phyloP scores from a whole-genome alignment of 2,329 filamentous ascomycete genomes.

The Leptoxyphium fumago region DNA sequence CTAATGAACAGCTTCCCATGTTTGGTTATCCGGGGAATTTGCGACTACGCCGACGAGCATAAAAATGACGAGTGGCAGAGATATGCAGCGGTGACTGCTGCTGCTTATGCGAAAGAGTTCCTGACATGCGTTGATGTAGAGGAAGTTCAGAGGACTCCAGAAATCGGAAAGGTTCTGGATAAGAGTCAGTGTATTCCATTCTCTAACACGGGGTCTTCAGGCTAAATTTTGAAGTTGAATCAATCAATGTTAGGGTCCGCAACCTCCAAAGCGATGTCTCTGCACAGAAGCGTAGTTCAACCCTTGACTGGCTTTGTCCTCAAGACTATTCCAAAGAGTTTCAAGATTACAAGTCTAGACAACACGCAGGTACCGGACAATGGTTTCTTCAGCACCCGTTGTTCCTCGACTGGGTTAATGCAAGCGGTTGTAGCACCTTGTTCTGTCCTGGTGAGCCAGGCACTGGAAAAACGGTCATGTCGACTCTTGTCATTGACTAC shows the following conservation, averaged over 20 bases:
- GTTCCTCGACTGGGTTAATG: conserved; percentile 7
- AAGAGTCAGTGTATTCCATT: neutral
- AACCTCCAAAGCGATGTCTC: neutral
- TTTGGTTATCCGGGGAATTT: conserved; percentile 12
- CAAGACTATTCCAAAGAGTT: neutral
- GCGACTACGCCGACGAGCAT: conserved; percentile 12
- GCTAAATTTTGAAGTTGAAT: neutral
- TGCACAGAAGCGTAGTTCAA: neutral
- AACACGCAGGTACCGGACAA: conserved; percentile 4
- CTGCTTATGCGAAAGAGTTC: conserved; percentile 10
- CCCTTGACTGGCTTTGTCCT: neutral
- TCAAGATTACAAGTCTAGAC: conserved; percentile 2
- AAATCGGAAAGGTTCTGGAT: neutral
- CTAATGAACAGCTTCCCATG: conserved; percentile 11
- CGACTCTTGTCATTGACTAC: conserved; percentile 13
- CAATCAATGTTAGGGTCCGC: neutral
- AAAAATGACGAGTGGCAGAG: conserved; percentile 12
- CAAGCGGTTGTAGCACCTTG: conserved; percentile 5
- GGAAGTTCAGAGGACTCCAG: neutral
- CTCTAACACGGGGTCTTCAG: too few species aligned
- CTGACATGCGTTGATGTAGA: conserved; percentile 1
- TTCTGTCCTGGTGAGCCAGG: conserved; percentile 16
- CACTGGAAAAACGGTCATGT: conserved; percentile 17
- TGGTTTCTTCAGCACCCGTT: conserved; percentile 12
- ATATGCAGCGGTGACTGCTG: conserved; percentile 11